phyloP scores from a whole-genome alignment of 2,329 filamentous ascomycete genomes.

The Exophiala dermatitidis region DNA sequence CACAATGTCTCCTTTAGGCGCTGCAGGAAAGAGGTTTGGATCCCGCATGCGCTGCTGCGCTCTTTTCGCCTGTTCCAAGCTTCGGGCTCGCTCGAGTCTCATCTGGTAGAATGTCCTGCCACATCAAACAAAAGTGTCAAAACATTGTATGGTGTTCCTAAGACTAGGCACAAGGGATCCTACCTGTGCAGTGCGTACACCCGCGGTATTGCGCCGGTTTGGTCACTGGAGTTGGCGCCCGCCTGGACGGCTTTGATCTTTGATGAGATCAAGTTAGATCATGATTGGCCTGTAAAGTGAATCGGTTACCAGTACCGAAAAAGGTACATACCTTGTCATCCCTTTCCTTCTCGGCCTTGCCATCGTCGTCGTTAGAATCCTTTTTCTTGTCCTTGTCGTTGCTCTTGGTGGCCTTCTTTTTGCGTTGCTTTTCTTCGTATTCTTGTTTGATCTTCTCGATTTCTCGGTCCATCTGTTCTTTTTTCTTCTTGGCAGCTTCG shows the following conservation, averaged over 20 bases:
- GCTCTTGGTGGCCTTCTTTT: slow-evolving; percentile 54
- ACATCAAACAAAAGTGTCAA: background rate
- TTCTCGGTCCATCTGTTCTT: slow-evolving; percentile 39
- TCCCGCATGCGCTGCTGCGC: slow-evolving; percentile 74
- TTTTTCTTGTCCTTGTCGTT: slow-evolving; percentile 45
- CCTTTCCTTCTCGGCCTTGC: slow-evolving; percentile 40
- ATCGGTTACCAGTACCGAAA: too few species aligned
- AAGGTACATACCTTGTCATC: slow-evolving; percentile 46
- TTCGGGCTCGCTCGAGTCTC: slow-evolving; percentile 69
- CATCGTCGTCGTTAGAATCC: slow-evolving; percentile 41
- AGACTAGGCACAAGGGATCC: slow-evolving; percentile 14
- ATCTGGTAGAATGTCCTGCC: slow-evolving; percentile 71
- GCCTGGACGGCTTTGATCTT: slow-evolving; percentile 45
- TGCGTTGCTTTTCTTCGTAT: slow-evolving; percentile 70
- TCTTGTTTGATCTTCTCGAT: slow-evolving; percentile 44
- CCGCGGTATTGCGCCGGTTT: slow-evolving; percentile 60
- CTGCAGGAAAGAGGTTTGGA: slow-evolving; percentile 74
- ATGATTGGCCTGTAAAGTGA: too few species aligned
- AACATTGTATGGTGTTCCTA: background rate
- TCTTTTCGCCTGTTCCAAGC: slow-evolving; percentile 69
- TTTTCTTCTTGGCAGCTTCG: slow-evolving; percentile 37
- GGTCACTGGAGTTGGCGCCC: slow-evolving; percentile 32
- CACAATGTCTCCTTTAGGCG: slow-evolving; percentile 55
- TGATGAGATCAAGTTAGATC: too few species aligned
- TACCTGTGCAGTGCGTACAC: slow-evolving; percentile 80